Conservation (phyloP, 371 early-diverging fungal genomes). For the Rhizopus microsporus region DNA sequence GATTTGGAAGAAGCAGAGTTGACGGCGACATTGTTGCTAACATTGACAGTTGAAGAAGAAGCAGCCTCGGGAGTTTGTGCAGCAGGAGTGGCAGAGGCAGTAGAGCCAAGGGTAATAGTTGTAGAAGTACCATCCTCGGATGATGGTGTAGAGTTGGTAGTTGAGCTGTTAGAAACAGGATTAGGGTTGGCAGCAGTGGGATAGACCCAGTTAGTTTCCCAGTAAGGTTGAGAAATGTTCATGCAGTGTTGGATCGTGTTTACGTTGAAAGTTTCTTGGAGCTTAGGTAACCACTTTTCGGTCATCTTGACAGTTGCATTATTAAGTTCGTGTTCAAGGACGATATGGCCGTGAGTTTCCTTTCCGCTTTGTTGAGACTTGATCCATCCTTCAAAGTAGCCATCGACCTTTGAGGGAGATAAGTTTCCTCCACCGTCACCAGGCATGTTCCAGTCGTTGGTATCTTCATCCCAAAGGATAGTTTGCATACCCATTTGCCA, state of each 20-base stretch:
- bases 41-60: conserved; percentile 4
- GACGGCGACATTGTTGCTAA: conserved; percentile 1
- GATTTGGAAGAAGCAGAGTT: neutral
- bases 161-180: neutral
- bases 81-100: neutral
- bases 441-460: conserved; percentile 52
- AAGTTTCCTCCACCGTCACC: conserved; percentile 46
- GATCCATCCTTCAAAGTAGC: conserved; percentile 49
- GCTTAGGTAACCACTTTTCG: conserved; percentile 44
- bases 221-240: conserved; percentile 53
- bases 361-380: conserved; percentile 30
- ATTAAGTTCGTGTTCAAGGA: conserved; percentile 53
- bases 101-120: conserved; percentile 2
- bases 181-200: conserved; percentile 21
- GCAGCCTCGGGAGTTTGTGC: neutral
- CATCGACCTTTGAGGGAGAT: conserved; percentile 33
- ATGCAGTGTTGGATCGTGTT: conserved; percentile 51
- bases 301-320: conserved; percentile 49
- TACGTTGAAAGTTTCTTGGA: conserved; percentile 46
- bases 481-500: conserved; percentile 53
- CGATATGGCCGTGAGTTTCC: conserved; percentile 43
- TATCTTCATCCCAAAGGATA: conserved; percentile 48
- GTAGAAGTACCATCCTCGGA: neutral
- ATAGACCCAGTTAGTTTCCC: conserved; percentile 46
- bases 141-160: conserved; percentile 1